Conservation (phyloP, 164 flowering plant genomes). For the Vitis labrusca region DNA sequence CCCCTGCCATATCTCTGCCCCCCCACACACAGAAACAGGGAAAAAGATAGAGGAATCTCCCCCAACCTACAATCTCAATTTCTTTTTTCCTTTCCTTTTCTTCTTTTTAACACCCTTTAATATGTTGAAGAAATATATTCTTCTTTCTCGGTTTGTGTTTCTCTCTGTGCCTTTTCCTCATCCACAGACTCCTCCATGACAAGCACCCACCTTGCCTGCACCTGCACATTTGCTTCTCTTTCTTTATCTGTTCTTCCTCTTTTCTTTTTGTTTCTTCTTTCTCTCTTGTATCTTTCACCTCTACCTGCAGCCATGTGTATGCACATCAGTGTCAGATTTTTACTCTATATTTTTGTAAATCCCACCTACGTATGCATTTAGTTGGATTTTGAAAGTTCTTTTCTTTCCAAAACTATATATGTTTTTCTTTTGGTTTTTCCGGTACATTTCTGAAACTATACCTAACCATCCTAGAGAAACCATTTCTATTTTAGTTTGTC, state of each 20-base stretch:
- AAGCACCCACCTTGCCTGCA: constrained; percentile 49
- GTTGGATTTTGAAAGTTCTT: too few relatives aligned
- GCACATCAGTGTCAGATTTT: constrained; percentile 1
- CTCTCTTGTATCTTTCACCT: constrained; percentile 32
- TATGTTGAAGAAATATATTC: constrained; percentile 21
- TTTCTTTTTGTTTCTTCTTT: constrained; percentile 22
- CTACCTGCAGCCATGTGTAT: constrained; percentile 27
- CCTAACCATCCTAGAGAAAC: too few relatives aligned
- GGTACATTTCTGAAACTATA: too few relatives aligned
- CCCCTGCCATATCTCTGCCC: neutral
- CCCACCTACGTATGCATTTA: too few relatives aligned
- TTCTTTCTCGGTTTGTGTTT: constrained; percentile 28
- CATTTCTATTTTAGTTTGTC: too few relatives aligned
- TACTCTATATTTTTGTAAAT: too few relatives aligned
- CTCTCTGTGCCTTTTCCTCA: constrained; percentile 36
- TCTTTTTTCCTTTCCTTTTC: neutral
- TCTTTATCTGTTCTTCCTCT: constrained; percentile 17
- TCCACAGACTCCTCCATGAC: constrained; percentile 39
- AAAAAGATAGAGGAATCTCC: constrained; percentile 3
- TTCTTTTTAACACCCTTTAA: constrained; percentile 19
- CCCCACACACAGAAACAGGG: neutral
- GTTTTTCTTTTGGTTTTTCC: too few relatives aligned
- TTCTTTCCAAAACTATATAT: too few relatives aligned
- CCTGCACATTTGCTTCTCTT: constrained; percentile 20
- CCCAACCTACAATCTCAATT: constrained; percentile 8